A percentile compares a stretch with the other conserved stretches of the same genome.
phyloP scores from a whole-genome alignment of 495 filamentous ascomycete species.

The Zalerion maritima region DNA sequence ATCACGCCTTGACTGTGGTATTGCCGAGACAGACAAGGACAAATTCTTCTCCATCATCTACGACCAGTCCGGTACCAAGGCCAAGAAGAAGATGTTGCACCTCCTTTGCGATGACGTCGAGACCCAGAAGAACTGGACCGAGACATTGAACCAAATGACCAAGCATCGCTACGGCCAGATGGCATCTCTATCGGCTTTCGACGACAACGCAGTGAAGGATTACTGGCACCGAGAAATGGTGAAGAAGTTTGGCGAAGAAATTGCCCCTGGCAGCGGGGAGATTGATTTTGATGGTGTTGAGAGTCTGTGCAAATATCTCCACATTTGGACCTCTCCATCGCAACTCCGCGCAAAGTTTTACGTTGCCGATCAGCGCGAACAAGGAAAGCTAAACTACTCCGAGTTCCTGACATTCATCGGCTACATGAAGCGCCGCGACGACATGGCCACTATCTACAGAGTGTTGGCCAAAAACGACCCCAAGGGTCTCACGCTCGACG shows the following conservation, averaged over 20 bases:
- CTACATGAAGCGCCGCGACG: constrained; percentile 67
- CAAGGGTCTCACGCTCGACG: constrained; percentile 47
- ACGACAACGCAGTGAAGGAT: constrained; percentile 61
- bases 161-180: constrained; percentile 79
- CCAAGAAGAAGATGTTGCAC: constrained; percentile 62
- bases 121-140: constrained; percentile 63
- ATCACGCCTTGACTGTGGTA: constrained; percentile 69
- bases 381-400: constrained; percentile 52
- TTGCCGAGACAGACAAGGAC: constrained; percentile 44
- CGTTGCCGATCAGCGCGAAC: constrained; percentile 45
- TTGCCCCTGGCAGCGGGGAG: no score
- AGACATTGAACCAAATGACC: constrained; percentile 62
- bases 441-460: constrained; percentile 58
- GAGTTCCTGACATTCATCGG: constrained; percentile 74
- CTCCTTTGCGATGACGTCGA: constrained; percentile 59
- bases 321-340: constrained; percentile 71
- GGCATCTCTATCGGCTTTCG: constrained; percentile 64
- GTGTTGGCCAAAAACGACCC: constrained; percentile 32
- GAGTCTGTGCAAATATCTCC: constrained; percentile 68
- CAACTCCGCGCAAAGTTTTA: constrained; percentile 63
- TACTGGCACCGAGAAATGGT: constrained; percentile 86
- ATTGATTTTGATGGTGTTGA: constrained; percentile 66
- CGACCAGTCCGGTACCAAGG: constrained; percentile 49
- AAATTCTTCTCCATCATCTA: constrained; percentile 86
- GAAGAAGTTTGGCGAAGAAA: constrained; percentile 52